Percentiles rank a stretch among this genome's conserved stretches.
phyloP scores from a whole-genome alignment of 1,284 basidiomycete species.

The Fomitopsis pinicola region DNA sequence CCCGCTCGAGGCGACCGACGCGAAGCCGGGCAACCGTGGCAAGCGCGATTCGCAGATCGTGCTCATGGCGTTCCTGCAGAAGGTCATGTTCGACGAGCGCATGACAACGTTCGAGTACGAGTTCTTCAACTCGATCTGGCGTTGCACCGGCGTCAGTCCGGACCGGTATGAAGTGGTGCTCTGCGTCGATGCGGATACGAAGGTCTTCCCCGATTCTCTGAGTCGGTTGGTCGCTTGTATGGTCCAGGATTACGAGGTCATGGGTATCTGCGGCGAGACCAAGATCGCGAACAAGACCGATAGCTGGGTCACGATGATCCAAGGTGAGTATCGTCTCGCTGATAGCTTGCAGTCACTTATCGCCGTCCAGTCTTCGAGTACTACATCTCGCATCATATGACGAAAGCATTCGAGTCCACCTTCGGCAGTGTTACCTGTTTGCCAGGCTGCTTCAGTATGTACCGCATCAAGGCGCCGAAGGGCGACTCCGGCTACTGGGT shows the following conservation, averaged over 20 bases:
- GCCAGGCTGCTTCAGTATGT: conserved; percentile 99
- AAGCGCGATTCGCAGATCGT: conserved; percentile 99
- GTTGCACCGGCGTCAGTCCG: conserved; percentile 91
- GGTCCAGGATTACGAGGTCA: conserved; percentile 95
- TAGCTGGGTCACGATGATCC: conserved; percentile 98
- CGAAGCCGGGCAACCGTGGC: conserved; percentile 97
- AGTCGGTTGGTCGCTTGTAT: conserved; percentile 92
- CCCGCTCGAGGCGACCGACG: conserved; percentile 80
- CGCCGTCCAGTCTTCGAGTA: conserved; percentile 85
- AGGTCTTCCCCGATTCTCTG: conserved; percentile 93
- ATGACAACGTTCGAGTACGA: conserved; percentile 99
- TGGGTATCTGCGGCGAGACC: conserved; percentile 99
- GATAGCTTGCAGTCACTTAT: conserved; percentile 6
- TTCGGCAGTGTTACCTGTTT: conserved; percentile 99
- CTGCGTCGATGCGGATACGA: conserved; percentile 98
- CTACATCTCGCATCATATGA: conserved; percentile 98
- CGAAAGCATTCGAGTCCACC: conserved; percentile 99
- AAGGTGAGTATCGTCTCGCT: conserved; percentile 58
- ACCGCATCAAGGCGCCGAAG: conserved; percentile 97
- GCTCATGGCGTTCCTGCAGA: conserved; percentile 96
- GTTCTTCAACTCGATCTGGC: conserved; percentile 97
- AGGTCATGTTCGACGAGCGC: conserved; percentile 98
- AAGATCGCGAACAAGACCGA: conserved; percentile 99
- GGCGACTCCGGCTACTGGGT: conserved; percentile 95
- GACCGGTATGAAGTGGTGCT: conserved; percentile 96